Evolutionary conservation across 2,329 filamentous ascomycete species (phyloP).

Genomic region (Plectosphaerella sp.): DNA sequence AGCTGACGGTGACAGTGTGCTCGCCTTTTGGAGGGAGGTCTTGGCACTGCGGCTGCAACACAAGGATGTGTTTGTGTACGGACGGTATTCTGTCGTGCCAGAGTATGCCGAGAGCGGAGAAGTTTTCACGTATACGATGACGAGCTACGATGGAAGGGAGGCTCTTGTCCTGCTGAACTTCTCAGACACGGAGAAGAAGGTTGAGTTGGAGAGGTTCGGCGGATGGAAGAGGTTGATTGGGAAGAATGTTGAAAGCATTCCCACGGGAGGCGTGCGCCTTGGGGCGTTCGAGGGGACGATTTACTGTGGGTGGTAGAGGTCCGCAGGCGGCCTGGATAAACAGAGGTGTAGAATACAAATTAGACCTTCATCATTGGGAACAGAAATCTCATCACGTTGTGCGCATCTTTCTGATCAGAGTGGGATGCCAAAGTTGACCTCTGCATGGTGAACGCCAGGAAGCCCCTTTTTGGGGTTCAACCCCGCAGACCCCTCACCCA

Average conservation of each 20-base stretch:
- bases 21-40: constrained; percentile 13
- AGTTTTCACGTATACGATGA: constrained; percentile 16
- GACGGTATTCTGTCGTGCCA: constrained; percentile 2
- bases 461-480: too few species aligned
- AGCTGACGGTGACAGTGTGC: constrained; percentile 8
- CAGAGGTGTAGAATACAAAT: too few species aligned
- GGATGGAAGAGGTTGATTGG: constrained; percentile 2
- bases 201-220: neutral
- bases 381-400: too few species aligned
- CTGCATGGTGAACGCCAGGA: too few species aligned
- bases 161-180: constrained; percentile 16
- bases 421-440: too few species aligned
- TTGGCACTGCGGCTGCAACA: constrained; percentile 11
- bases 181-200: neutral
- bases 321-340: too few species aligned
- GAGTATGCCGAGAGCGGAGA: constrained; percentile 11
- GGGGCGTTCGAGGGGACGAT: too few species aligned
- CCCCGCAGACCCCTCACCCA: too few species aligned
- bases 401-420: too few species aligned
- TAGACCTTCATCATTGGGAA: too few species aligned
- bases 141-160: constrained; percentile 7
- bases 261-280: too few species aligned
- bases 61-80: constrained; percentile 17
- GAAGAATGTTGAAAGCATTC: neutral
- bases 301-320: too few species aligned